Evolutionary conservation across 345 rosid genomes (phyloP).

Genomic region (Brassica cretica): DNA sequence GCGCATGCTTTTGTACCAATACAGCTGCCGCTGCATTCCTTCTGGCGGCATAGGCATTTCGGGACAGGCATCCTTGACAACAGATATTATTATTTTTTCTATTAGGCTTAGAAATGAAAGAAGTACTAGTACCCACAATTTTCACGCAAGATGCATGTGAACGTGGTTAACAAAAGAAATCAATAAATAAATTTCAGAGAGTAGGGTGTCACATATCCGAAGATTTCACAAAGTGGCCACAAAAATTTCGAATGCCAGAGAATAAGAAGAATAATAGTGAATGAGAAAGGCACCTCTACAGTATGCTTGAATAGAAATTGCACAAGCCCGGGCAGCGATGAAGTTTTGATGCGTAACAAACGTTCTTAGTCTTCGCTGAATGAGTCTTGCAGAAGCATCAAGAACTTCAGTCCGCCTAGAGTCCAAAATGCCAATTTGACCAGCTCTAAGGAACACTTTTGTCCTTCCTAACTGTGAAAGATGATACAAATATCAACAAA

Average conservation of each 20-base stretch:
- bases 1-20: constrained; percentile 63
- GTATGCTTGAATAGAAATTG: constrained; percentile 72
- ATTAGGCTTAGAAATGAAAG: constrained; percentile 36
- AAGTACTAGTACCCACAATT: background rate
- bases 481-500: constrained; percentile 28
- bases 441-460: constrained; percentile 95
- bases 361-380: constrained; percentile 67
- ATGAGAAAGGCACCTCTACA: constrained; percentile 67
- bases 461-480: constrained; percentile 81
- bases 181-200: background rate
- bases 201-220: background rate
- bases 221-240: background rate
- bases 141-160: constrained; percentile 7
- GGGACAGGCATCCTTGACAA: constrained; percentile 75
- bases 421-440: constrained; percentile 93
- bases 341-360: constrained; percentile 61
- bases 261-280: constrained; percentile 23
- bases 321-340: constrained; percentile 54
- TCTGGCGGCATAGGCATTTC: constrained; percentile 56
- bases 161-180: constrained; percentile 15
- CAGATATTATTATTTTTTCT: background rate
- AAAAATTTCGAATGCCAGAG: background rate
- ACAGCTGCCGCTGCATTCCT: constrained; percentile 70
- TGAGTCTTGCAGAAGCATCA: constrained; percentile 72
- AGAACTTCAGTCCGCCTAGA: constrained; percentile 82